These are phyloP conservation scores for Iris macrosiphon DNA, from an alignment of 106 monocot genomes.

Conservation along the genomic window DNA sequence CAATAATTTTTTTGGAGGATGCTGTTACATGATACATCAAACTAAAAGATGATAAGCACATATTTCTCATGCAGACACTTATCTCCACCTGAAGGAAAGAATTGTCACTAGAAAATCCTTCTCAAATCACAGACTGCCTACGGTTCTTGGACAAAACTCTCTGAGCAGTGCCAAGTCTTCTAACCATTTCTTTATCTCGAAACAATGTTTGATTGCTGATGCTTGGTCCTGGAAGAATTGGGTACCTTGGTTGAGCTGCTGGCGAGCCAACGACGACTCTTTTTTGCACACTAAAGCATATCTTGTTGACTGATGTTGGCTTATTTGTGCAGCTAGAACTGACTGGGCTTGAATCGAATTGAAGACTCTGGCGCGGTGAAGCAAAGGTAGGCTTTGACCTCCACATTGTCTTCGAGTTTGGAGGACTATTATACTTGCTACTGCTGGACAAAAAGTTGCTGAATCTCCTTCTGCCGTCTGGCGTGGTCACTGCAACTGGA, in stretches of 20 bases:
- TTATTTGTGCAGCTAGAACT: background rate
- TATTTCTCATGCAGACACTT: no score
- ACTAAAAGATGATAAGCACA: no score
- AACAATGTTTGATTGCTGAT: slow-evolving; percentile 6
- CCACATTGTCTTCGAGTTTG: slow-evolving; percentile 22
- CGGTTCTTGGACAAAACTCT: slow-evolving; percentile 47
- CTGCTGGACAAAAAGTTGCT: slow-evolving; percentile 6
- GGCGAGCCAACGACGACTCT: slow-evolving; percentile 53
- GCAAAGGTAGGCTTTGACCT: slow-evolving; percentile 40
- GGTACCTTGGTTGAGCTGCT: slow-evolving; percentile 11
- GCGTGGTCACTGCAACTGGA: slow-evolving; percentile 27
- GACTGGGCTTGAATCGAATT: slow-evolving; percentile 27
- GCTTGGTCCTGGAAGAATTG: slow-evolving; percentile 5
- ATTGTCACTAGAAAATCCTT: no score
- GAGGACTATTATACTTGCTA: slow-evolving; percentile 50
- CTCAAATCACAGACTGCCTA: slow-evolving; percentile 35
- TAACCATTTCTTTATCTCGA: slow-evolving; percentile 18
- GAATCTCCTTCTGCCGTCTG: slow-evolving; percentile 23
- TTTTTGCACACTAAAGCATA: slow-evolving; percentile 77
- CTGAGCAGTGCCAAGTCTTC: slow-evolving; percentile 35
- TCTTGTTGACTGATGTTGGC: slow-evolving; percentile 22
- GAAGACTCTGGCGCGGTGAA: slow-evolving; percentile 41
- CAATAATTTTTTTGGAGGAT: no score
- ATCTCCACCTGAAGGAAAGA: no score
- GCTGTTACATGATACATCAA: no score